Conservation (phyloP, 1,139 yeast species). For the Nadsonia commutata region DNA sequence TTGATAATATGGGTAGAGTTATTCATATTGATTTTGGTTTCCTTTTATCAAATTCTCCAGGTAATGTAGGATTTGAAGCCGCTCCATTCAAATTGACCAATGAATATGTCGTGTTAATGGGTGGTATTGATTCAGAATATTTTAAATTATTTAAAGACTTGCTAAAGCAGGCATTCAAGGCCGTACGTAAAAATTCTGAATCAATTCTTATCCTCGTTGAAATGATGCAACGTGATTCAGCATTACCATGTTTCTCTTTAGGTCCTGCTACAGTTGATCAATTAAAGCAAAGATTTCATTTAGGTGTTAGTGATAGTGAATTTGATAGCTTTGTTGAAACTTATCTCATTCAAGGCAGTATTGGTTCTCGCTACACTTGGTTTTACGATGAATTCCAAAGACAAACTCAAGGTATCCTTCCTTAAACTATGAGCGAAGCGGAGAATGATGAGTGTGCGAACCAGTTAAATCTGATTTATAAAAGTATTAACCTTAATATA, state of each 20-base stretch:
- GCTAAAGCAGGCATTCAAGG: slow-evolving; percentile 58
- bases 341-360: slow-evolving; percentile 57
- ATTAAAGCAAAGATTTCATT: slow-evolving; percentile 64
- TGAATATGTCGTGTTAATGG: slow-evolving; percentile 78
- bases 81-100: slow-evolving; percentile 87
- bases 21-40: slow-evolving; percentile 95
- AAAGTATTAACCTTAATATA: too few species aligned
- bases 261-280: slow-evolving; percentile 74
- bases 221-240: slow-evolving; percentile 83
- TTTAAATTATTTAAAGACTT: slow-evolving; percentile 45
- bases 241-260: slow-evolving; percentile 77
- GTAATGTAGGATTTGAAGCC: slow-evolving; percentile 91
- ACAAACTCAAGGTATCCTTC: slow-evolving; percentile 70
- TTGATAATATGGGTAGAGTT: slow-evolving; percentile 88
- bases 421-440: too few species aligned
- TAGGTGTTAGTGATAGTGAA: slow-evolving; percentile 59
- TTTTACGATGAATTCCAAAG: slow-evolving; percentile 89
- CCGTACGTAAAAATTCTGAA: slow-evolving; percentile 55
- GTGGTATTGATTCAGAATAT: slow-evolving; percentile 51
- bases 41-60: slow-evolving; percentile 83
- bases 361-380: slow-evolving; percentile 83
- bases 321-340: slow-evolving; percentile 65
- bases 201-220: slow-evolving; percentile 71
- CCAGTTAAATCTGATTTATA: too few species aligned
- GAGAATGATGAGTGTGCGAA: too few species aligned